Percentiles rank a stretch among this genome's conserved stretches.
Conservation (phyloP, 106 monocot genomes). For the Narthecium ossifragum region DNA sequence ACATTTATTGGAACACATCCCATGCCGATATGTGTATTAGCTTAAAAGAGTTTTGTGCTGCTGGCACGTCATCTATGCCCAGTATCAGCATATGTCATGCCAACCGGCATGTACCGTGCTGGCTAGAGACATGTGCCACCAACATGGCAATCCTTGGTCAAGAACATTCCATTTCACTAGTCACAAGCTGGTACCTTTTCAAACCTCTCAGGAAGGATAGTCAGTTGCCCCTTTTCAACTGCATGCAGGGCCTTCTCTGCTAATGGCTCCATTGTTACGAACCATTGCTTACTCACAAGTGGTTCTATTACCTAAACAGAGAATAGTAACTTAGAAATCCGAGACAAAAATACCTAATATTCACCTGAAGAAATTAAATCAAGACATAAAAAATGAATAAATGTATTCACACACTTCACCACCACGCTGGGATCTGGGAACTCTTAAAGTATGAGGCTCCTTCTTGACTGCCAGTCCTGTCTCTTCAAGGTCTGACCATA, state of each 20-base stretch:
- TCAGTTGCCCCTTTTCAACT: slow-evolving; percentile 67
- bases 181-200: slow-evolving; percentile 96
- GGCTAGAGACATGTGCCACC: too few relatives aligned
- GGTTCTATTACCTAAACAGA: slow-evolving; percentile 79
- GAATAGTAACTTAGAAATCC: not conserved
- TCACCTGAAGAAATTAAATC: too few relatives aligned
- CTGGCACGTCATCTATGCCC: too few relatives aligned
- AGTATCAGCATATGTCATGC: too few relatives aligned
- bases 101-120: too few relatives aligned
- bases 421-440: slow-evolving; percentile 97
- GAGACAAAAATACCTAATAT: too few relatives aligned
- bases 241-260: slow-evolving; percentile 93
- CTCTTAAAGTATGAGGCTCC: slow-evolving; percentile 64
- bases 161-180: too few relatives aligned
- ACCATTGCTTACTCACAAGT: slow-evolving; percentile 97
- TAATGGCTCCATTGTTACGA: slow-evolving; percentile 93
- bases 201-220: slow-evolving; percentile 90
- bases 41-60: too few relatives aligned
- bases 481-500: slow-evolving; percentile 98
- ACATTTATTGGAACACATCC: too few relatives aligned
- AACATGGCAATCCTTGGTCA: too few relatives aligned
- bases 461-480: slow-evolving; percentile 79
- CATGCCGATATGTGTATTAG: too few relatives aligned
- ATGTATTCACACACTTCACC: slow-evolving; percentile 74
- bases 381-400: too few relatives aligned